Evolutionary conservation across 345 rosid genomes (phyloP).

Genomic region (Rhizophora mangle): DNA sequence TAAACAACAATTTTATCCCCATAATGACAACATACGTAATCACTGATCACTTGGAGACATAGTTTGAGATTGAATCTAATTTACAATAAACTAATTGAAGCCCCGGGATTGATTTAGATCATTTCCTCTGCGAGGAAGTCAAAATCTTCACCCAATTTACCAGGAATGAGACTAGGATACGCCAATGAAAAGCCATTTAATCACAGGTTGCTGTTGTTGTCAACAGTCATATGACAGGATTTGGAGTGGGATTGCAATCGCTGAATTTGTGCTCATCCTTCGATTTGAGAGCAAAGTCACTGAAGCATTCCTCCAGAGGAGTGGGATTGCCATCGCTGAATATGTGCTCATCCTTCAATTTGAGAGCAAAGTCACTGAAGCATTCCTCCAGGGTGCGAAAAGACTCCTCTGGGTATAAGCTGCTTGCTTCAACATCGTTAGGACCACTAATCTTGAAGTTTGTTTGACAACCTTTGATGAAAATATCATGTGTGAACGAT

Average conservation of each 20-base stretch:
- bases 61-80: no score
- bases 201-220: slow-evolving; percentile 28
- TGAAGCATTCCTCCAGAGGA: slow-evolving; percentile 51
- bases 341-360: slow-evolving; percentile 21
- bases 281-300: slow-evolving; percentile 35
- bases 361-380: slow-evolving; percentile 39
- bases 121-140: no score
- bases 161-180: no score
- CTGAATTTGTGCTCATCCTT: slow-evolving; percentile 12
- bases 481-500: slow-evolving; percentile 69
- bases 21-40: no score
- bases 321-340: slow-evolving; percentile 12
- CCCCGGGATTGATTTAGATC: no score
- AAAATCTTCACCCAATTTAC: no score
- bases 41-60: no score
- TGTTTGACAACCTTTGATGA: slow-evolving; percentile 62
- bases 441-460: slow-evolving; percentile 42
- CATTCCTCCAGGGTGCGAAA: slow-evolving; percentile 56
- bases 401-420: slow-evolving; percentile 46
- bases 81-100: no score
- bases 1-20: no score
- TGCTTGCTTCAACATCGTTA: slow-evolving; percentile 35
- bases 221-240: slow-evolving; percentile 24
- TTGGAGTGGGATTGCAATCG: slow-evolving; percentile 13
- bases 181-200: neutral